A percentile compares a stretch with the other conserved stretches of the same genome.
Conservation (phyloP, 1,284 basidiomycete genomes). For the Neonothopanus nambi region DNA sequence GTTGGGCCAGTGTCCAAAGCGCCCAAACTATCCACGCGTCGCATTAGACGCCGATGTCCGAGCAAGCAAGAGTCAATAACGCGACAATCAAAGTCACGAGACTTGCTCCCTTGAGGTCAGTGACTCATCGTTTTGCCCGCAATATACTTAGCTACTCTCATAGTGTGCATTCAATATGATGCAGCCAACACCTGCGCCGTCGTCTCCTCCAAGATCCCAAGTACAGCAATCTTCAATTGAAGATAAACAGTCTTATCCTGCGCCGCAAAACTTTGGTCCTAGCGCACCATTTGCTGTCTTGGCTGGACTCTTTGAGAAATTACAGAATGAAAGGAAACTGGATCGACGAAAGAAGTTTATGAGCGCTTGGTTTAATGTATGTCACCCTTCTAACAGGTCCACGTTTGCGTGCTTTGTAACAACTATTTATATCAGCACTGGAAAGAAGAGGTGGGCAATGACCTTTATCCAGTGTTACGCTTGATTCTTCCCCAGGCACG, state of each 20-base stretch:
- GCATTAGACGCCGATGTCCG: too few relatives aligned
- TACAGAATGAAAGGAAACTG: constrained; percentile 68
- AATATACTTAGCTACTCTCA: too few relatives aligned
- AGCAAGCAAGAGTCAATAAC: too few relatives aligned
- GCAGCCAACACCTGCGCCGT: constrained; percentile 15
- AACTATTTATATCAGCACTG: constrained; percentile 54
- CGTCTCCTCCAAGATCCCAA: constrained; percentile 31
- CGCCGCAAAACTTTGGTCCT: constrained; percentile 53
- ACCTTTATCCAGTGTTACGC: constrained; percentile 75
- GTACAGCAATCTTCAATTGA: constrained; percentile 21
- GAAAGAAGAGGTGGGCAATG: constrained; percentile 71
- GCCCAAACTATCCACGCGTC: too few relatives aligned
- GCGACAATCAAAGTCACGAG: too few relatives aligned
- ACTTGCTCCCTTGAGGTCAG: too few relatives aligned
- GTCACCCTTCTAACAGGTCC: neutral
- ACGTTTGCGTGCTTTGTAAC: constrained; percentile 9
- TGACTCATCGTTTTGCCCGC: too few relatives aligned
- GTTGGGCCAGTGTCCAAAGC: too few relatives aligned
- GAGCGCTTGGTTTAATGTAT: constrained; percentile 73
- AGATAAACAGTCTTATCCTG: constrained; percentile 39
- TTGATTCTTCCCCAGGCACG: constrained; percentile 73
- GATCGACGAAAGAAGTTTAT: constrained; percentile 67
- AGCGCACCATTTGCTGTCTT: constrained; percentile 71
- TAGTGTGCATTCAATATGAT: neutral
- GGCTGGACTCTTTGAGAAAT: constrained; percentile 65